These are phyloP conservation scores for Cicer yamashitae DNA, from an alignment of 306 rosid species.

Conservation along the genomic window DNA sequence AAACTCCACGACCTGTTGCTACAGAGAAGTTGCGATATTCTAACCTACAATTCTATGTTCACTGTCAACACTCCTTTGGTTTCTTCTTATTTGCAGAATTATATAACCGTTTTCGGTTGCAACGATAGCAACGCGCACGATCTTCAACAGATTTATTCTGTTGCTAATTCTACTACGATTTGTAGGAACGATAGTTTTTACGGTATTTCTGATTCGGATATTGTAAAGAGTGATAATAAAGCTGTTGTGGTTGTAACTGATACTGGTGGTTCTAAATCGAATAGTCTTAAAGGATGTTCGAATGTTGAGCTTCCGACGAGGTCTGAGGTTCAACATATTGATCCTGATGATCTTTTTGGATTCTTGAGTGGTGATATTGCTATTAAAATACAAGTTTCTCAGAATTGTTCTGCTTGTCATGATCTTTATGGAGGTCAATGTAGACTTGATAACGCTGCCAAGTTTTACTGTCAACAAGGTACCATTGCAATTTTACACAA, in stretches of 20 bases:
- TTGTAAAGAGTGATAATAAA: neutral
- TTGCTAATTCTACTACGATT: conserved; percentile 4
- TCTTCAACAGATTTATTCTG: neutral
- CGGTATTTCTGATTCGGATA: neutral
- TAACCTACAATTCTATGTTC: neutral
- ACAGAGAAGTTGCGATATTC: neutral
- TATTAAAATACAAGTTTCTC: conserved; percentile 10
- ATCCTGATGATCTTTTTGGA: neutral
- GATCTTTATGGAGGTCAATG: conserved; percentile 37
- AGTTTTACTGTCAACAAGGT: conserved; percentile 42
- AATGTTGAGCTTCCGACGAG: conserved; percentile 33
- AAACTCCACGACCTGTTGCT: neutral
- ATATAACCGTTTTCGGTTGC: conserved; percentile 29
- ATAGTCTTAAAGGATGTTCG: conserved; percentile 31
- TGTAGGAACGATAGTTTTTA: neutral
- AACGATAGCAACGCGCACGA: neutral
- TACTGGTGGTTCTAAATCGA: neutral
- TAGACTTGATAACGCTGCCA: conserved; percentile 15
- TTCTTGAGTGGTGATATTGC: conserved; percentile 3
- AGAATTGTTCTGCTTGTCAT: conserved; percentile 39
- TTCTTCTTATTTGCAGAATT: neutral
- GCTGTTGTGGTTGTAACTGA: neutral
- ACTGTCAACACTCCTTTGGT: neutral
- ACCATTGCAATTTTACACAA: neutral
- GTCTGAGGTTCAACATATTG: neutral